Evolutionary conservation across 192 early-diverging fungal species (phyloP).

Genomic region (Gigaspora rosea): DNA sequence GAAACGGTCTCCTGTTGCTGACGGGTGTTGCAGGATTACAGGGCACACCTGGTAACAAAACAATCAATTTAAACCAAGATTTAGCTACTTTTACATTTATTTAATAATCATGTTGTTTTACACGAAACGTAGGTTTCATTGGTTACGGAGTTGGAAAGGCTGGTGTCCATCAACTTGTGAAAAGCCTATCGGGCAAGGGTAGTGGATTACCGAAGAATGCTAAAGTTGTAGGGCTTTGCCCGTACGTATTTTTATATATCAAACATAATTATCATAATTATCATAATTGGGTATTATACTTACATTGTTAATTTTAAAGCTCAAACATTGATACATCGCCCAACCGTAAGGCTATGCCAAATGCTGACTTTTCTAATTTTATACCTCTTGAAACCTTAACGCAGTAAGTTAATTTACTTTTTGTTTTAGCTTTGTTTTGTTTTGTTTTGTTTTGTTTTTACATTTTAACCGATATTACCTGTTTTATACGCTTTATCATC

Average conservation of each 20-base stretch:
- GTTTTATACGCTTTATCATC: not conserved
- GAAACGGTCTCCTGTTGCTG: conserved; percentile 73
- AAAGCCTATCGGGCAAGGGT: conserved; percentile 66
- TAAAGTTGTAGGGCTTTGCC: conserved; percentile 69
- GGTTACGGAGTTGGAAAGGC: conserved; percentile 96
- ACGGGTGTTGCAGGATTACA: conserved; percentile 61
- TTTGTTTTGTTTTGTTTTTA: conserved; percentile 4
- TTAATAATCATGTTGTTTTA: not conserved
- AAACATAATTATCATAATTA: not conserved
- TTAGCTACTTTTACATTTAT: not conserved
- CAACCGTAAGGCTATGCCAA: conserved; percentile 85
- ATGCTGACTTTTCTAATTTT: conserved; percentile 82
- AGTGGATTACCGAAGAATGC: conserved; percentile 73
- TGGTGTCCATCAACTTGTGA: conserved; percentile 86
- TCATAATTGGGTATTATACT: too few relatives aligned
- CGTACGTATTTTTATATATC: conserved; percentile 43
- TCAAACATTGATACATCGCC: conserved; percentile 84
- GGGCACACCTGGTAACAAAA: conserved; percentile 20
- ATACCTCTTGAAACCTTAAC: conserved; percentile 78
- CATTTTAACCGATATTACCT: not conserved
- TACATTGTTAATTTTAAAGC: not conserved
- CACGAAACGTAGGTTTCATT: conserved; percentile 51
- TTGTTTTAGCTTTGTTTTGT: not conserved
- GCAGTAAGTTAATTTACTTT: conserved; percentile 44
- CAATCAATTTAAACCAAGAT: not conserved